Percentiles rank a stretch among this genome's conserved stretches.
Conservation (phyloP, 331 rosid genomes). For the Stylosanthes scabra region DNA sequence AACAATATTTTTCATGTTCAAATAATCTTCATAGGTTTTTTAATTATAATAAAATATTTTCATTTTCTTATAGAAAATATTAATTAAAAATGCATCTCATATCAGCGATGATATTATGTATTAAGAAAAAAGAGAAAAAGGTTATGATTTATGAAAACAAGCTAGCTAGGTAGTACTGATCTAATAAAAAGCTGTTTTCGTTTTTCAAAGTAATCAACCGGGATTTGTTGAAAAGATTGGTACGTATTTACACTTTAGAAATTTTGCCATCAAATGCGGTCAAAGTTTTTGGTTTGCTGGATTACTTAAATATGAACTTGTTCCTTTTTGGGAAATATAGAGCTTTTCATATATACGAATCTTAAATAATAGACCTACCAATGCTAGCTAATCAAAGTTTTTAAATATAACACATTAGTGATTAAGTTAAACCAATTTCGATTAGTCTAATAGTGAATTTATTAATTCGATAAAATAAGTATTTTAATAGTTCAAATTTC, state of each 20-base stretch:
- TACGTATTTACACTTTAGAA: slow-evolving; percentile 28
- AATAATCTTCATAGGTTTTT: too few species aligned
- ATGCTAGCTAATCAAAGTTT: background rate
- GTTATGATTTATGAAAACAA: background rate
- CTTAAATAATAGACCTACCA: background rate
- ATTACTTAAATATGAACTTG: slow-evolving; percentile 43
- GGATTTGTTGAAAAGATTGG: slow-evolving; percentile 31
- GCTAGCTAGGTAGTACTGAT: background rate
- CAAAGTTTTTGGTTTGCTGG: slow-evolving; percentile 40
- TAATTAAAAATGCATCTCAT: too few species aligned
- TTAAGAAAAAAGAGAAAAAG: too few species aligned
- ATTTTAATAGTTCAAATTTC: too few species aligned
- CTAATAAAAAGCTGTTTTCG: background rate
- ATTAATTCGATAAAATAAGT: too few species aligned
- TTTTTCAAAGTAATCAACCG: background rate
- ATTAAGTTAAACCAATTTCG: too few species aligned
- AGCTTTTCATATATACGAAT: slow-evolving; percentile 4
- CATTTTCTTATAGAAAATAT: too few species aligned
- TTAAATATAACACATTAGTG: background rate
- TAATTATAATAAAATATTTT: too few species aligned
- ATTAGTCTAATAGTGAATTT: too few species aligned
- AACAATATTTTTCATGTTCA: too few species aligned
- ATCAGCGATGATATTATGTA: too few species aligned
- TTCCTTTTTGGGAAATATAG: slow-evolving; percentile 27
- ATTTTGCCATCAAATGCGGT: slow-evolving; percentile 44